Evolutionary conservation across 306 rosid genomes (phyloP).

Genomic region (Sechiopsis laciniata): DNA sequence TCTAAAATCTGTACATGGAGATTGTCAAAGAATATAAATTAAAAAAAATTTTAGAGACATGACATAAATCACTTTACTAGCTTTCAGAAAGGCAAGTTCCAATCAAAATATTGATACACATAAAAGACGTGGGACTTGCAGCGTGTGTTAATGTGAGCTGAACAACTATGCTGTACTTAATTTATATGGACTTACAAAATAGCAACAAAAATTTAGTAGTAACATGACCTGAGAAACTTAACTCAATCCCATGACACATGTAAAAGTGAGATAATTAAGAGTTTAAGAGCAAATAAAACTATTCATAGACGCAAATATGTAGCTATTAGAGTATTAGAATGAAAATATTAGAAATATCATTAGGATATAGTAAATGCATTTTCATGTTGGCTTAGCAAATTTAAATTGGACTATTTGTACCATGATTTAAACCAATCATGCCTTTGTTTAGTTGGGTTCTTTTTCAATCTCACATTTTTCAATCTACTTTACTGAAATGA

Average conservation of each 20-base stretch:
- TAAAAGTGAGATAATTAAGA: neutral
- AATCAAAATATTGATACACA: neutral
- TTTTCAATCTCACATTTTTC: neutral
- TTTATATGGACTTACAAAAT: neutral
- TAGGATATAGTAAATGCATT: neutral
- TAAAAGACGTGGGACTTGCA: neutral
- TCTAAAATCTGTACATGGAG: constrained; percentile 62
- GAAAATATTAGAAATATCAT: neutral
- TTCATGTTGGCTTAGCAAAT: neutral
- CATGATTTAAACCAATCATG: neutral
- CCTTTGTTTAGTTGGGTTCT: neutral
- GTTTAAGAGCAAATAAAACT: neutral
- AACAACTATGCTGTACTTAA: neutral
- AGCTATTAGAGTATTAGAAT: neutral
- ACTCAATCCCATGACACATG: neutral
- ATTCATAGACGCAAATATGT: neutral
- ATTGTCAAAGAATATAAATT: constrained; percentile 18
- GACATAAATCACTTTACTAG: neutral
- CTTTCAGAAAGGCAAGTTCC: neutral
- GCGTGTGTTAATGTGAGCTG: neutral
- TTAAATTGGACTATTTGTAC: neutral
- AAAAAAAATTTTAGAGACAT: constrained; percentile 18
- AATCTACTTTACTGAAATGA: neutral
- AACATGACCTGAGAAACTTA: neutral
- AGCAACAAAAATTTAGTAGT: neutral